phyloP scores from a whole-genome alignment of 73 alveolate genomes.

The Symbiodinium natans region DNA sequence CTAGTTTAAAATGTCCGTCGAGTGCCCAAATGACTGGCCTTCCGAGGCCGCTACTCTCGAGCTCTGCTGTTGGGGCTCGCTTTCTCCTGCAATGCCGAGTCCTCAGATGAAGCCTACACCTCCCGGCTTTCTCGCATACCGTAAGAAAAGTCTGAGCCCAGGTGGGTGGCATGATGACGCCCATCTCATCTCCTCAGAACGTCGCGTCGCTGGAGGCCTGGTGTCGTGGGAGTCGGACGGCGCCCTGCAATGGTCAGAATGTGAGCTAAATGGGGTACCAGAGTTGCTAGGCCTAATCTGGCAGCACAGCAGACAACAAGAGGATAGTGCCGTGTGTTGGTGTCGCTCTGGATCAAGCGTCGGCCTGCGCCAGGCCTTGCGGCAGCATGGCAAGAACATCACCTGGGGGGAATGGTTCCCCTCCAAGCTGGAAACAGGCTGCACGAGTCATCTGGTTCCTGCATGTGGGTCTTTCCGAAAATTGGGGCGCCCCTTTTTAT shows the following conservation, averaged over 20 bases:
- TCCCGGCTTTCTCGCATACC: not conserved
- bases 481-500: no score
- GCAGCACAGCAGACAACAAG: no score
- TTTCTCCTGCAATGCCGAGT: slow-evolving; percentile 47
- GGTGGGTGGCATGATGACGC: slow-evolving; percentile 93
- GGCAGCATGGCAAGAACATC: slow-evolving; percentile 59
- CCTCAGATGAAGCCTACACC: not conserved
- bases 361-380: slow-evolving; percentile 53
- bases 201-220: slow-evolving; percentile 59
- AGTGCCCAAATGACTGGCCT: not conserved
- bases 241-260: no score
- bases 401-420: slow-evolving; percentile 53
- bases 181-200: slow-evolving; percentile 86
- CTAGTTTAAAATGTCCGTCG: no score
- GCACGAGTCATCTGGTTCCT: no score
- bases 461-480: no score
- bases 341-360: no score
- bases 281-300: no score
- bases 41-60: slow-evolving; percentile 64
- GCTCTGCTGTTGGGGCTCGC: slow-evolving; percentile 85
- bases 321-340: no score
- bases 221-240: no score
- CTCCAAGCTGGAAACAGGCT: not conserved
- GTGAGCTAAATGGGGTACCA: no score
- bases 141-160: not conserved